Conservation (phyloP, 2,329 filamentous ascomycete genomes). For the Alternaria angustiovoidea region DNA sequence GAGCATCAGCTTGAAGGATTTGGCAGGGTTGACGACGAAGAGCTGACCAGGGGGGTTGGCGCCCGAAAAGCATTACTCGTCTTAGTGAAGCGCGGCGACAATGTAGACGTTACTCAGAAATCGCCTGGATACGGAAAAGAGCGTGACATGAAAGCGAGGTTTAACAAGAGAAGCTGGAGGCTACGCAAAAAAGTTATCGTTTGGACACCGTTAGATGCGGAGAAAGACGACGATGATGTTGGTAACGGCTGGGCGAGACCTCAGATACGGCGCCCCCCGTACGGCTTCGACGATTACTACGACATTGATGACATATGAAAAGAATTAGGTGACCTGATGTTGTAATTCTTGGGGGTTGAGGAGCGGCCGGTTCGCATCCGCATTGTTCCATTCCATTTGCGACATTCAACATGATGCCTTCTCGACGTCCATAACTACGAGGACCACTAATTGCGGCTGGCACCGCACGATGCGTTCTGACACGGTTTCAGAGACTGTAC, state of each 20-base stretch:
- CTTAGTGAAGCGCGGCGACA: slow-evolving; percentile 19
- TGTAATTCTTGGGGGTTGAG: neutral
- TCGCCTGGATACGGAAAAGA: slow-evolving; percentile 23
- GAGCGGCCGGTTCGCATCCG: neutral
- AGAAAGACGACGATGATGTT: slow-evolving; percentile 21
- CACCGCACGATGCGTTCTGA: neutral
- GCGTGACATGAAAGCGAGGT: slow-evolving; percentile 22
- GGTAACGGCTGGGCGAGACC: slow-evolving; percentile 24
- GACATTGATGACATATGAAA: slow-evolving; percentile 23
- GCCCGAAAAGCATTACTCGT: slow-evolving; percentile 18
- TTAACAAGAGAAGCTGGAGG: slow-evolving; percentile 22
- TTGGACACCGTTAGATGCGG: slow-evolving; percentile 19
- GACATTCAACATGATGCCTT: neutral
- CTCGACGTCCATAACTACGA: neutral
- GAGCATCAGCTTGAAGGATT: slow-evolving; percentile 12
- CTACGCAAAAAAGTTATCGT: slow-evolving; percentile 24
- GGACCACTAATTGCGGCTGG: neutral
- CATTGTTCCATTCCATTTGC: neutral
- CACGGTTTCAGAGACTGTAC: neutral
- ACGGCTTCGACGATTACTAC: slow-evolving; percentile 21
- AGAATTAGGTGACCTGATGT: neutral
- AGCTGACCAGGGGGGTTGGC: slow-evolving; percentile 17
- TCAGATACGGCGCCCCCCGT: slow-evolving; percentile 16
- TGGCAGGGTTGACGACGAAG: slow-evolving; percentile 20
- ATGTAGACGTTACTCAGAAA: slow-evolving; percentile 13